A percentile compares a stretch with the other conserved stretches of the same genome.
These are phyloP conservation scores for Somion occarium DNA, from an alignment of 1,284 basidiomycete species.

Conservation along the genomic window DNA sequence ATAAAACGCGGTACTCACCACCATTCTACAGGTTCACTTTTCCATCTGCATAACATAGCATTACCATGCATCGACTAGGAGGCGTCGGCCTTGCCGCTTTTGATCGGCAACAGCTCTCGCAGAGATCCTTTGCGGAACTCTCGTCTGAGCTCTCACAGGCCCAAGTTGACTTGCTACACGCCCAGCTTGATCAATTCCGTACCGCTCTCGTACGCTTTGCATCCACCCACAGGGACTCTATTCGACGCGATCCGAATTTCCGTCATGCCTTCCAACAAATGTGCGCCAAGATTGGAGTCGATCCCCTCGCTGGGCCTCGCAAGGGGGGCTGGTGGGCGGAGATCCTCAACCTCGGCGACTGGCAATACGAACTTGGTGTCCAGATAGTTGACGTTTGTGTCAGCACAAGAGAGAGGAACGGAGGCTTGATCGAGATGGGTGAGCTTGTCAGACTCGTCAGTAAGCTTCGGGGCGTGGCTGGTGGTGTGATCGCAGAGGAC, in stretches of 20 bases:
- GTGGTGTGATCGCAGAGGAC: conserved; percentile 69
- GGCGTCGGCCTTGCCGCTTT: conserved; percentile 76
- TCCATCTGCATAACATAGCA: not conserved
- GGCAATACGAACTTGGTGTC: conserved; percentile 93
- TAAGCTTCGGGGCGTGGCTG: conserved; percentile 66
- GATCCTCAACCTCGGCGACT: conserved; percentile 84
- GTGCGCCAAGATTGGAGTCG: conserved; percentile 93
- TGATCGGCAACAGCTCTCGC: conserved; percentile 66
- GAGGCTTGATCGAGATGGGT: conserved; percentile 86
- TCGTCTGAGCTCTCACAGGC: conserved; percentile 74
- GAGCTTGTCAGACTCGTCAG: conserved; percentile 81
- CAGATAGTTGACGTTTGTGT: conserved; percentile 98
- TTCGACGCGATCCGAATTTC: conserved; percentile 83
- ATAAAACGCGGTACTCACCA: not conserved
- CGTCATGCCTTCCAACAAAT: conserved; percentile 93
- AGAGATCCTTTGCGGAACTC: conserved; percentile 75
- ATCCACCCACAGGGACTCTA: conserved; percentile 77
- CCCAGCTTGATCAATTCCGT: conserved; percentile 84
- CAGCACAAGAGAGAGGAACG: conserved; percentile 82
- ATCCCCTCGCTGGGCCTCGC: conserved; percentile 84
- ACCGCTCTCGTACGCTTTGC: conserved; percentile 80
- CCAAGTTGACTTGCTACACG: conserved; percentile 76
- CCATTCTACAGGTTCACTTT: not conserved
- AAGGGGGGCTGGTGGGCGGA: conserved; percentile 91
- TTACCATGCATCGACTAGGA: conserved; percentile 61